Conservation (phyloP, 2,329 filamentous ascomycete species). For the Cladosporium sp. region DNA sequence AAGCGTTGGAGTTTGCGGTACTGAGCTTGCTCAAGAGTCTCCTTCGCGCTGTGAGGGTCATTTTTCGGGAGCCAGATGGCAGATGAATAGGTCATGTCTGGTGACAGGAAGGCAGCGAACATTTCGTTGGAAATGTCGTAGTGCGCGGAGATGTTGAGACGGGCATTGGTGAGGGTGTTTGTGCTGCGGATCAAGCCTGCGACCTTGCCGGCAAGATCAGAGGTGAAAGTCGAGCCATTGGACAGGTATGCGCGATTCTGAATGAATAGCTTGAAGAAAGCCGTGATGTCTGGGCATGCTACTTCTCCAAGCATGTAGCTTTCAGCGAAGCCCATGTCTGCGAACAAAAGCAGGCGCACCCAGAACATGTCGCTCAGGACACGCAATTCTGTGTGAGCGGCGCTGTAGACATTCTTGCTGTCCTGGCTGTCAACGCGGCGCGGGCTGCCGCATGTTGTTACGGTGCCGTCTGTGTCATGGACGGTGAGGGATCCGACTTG, state of each 20-base stretch:
- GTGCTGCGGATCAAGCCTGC: conserved; percentile 53
- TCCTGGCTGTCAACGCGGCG: conserved; percentile 38
- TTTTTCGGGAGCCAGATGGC: conserved; percentile 61
- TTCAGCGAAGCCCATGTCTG: conserved; percentile 74
- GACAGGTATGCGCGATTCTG: conserved; percentile 60
- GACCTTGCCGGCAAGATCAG: conserved; percentile 58
- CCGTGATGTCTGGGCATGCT: conserved; percentile 64
- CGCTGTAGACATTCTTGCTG: conserved; percentile 40
- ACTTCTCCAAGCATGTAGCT: conserved; percentile 73
- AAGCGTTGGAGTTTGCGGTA: conserved; percentile 66
- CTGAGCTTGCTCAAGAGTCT: conserved; percentile 66
- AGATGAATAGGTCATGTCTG: conserved; percentile 77
- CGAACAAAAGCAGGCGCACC: conserved; percentile 67
- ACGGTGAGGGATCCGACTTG: conserved; percentile 49
- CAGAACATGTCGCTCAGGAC: conserved; percentile 69
- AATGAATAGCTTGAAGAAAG: conserved; percentile 75
- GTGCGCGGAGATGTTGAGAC: conserved; percentile 69
- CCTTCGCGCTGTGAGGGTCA: conserved; percentile 46
- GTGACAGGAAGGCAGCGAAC: conserved; percentile 71
- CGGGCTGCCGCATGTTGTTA: conserved; percentile 46
- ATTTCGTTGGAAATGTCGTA: conserved; percentile 77
- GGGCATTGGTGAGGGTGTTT: conserved; percentile 53
- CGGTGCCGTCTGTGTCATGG: conserved; percentile 45
- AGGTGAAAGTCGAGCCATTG: conserved; percentile 64
- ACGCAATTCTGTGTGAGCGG: conserved; percentile 55